Percentiles rank a stretch among this genome's conserved stretches.
Evolutionary conservation across 208 protist genomes (phyloP).

Genomic region (Lotmaria passim): DNA sequence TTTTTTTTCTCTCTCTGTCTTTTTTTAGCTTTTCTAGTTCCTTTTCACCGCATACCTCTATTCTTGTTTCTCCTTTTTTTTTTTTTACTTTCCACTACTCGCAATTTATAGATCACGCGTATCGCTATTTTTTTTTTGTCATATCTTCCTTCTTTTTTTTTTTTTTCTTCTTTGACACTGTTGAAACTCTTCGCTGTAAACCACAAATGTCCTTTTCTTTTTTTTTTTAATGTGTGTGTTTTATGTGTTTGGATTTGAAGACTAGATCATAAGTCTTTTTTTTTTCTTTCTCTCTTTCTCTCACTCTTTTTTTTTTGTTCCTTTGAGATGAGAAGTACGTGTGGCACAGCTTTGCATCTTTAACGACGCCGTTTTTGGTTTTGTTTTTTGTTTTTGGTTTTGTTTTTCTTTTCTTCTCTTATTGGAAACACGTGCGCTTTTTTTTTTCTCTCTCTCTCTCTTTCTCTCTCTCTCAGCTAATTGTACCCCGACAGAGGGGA

Average conservation of each 20-base stretch:
- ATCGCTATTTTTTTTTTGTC: neutral
- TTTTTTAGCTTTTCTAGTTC: neutral
- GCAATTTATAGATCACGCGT: neutral
- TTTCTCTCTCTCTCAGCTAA: conserved; percentile 4
- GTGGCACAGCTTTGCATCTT: no score
- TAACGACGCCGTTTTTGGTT: no score
- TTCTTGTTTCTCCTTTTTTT: neutral
- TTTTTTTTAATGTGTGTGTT: neutral
- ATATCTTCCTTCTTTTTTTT: neutral
- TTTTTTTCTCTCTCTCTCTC: neutral
- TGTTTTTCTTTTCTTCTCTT: neutral
- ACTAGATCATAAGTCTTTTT: neutral
- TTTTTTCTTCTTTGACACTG: neutral
- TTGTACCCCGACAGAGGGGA: conserved; percentile 4
- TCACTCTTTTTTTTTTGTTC: neutral
- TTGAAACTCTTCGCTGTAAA: neutral
- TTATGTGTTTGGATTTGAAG: no score
- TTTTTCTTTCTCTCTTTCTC: neutral
- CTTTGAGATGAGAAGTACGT: no score
- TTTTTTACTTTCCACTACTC: no score
- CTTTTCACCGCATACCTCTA: neutral
- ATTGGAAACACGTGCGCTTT: neutral
- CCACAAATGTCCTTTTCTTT: neutral
- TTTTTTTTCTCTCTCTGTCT: neutral
- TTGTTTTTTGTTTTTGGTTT: neutral